A percentile compares a stretch with the other conserved stretches of the same genome.
Conservation (phyloP, 345 rosid genomes). For the Acer campestre region DNA sequence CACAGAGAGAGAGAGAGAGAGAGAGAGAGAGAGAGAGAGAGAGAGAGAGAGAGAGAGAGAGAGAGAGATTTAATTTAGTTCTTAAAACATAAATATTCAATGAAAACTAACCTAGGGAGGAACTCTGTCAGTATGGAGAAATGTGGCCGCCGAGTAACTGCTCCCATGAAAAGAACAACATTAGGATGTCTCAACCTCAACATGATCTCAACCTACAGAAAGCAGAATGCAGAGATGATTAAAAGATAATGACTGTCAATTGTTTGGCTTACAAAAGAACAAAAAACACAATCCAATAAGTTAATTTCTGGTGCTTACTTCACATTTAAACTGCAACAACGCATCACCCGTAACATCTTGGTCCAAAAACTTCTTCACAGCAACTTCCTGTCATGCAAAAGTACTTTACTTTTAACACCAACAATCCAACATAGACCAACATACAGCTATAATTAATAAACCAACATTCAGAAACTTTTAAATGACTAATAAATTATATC, state of each 20-base stretch:
- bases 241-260: conserved; percentile 8
- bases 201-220: conserved; percentile 87
- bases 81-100: conserved; percentile 5
- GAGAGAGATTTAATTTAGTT: too few species aligned
- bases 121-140: conserved; percentile 97
- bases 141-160: conserved; percentile 87
- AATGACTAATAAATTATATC: conserved; percentile 4
- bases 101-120: conserved; percentile 73
- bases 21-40: too few species aligned
- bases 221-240: conserved; percentile 17
- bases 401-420: conserved; percentile 6
- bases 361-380: conserved; percentile 89
- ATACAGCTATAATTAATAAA: background rate
- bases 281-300: conserved; percentile 3
- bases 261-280: conserved; percentile 16
- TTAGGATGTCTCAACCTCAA: conserved; percentile 94
- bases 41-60: too few species aligned
- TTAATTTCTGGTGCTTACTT: conserved; percentile 51
- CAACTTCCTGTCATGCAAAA: conserved; percentile 81
- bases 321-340: conserved; percentile 83
- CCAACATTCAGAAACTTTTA: conserved; percentile 12
- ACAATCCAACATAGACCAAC: conserved; percentile 2
- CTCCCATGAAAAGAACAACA: conserved; percentile 99
- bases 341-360: conserved; percentile 96
- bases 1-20: background rate